Percentiles rank a stretch among this genome's conserved stretches.
Evolutionary conservation across 805 yeast species (phyloP).

Genomic region (Starmerella powellii): DNA sequence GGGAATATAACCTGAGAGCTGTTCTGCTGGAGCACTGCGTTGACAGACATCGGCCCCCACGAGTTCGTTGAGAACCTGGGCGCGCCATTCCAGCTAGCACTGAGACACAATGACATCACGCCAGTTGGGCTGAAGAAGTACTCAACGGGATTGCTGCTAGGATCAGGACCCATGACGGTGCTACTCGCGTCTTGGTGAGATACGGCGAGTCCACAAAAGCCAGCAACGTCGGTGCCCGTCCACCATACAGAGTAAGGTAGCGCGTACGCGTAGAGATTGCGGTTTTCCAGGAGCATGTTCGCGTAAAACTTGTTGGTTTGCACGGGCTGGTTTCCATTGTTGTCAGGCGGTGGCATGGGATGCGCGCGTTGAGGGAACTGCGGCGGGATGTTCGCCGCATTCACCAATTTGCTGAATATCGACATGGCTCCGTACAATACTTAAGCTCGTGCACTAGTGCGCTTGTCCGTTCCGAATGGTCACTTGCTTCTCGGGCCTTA

Average conservation of each 20-base stretch:
- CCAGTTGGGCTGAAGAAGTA: conserved; percentile 48
- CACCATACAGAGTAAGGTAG: conserved; percentile 62
- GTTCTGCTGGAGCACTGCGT: conserved; percentile 17
- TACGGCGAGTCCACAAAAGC: conserved; percentile 48
- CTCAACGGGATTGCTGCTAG: conserved; percentile 31
- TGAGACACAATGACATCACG: conserved; percentile 43
- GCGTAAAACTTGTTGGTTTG: conserved; percentile 70
- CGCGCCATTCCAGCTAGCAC: conserved; percentile 40
- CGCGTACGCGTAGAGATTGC: conserved; percentile 44
- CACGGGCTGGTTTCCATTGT: conserved; percentile 39
- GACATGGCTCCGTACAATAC: conserved; percentile 14
- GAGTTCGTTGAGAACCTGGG: conserved; percentile 35
- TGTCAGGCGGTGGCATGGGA: conserved; percentile 27
- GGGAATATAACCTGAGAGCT: conserved; percentile 38
- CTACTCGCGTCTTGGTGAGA: conserved; percentile 41
- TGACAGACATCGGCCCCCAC: conserved; percentile 24
- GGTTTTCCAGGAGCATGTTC: conserved; percentile 49
- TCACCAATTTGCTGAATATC: conserved; percentile 38
- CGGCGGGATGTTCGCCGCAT: conserved; percentile 32
- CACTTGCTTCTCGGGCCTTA: no score
- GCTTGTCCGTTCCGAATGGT: no score
- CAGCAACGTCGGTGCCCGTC: conserved; percentile 30
- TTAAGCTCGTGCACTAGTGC: background rate
- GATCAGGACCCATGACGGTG: conserved; percentile 37
- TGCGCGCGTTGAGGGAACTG: conserved; percentile 34